Evolutionary conservation across 495 filamentous ascomycete genomes (phyloP), one percentile per base, ranked within the genome.

Genomic region (Xylaria longipes): DNA sequence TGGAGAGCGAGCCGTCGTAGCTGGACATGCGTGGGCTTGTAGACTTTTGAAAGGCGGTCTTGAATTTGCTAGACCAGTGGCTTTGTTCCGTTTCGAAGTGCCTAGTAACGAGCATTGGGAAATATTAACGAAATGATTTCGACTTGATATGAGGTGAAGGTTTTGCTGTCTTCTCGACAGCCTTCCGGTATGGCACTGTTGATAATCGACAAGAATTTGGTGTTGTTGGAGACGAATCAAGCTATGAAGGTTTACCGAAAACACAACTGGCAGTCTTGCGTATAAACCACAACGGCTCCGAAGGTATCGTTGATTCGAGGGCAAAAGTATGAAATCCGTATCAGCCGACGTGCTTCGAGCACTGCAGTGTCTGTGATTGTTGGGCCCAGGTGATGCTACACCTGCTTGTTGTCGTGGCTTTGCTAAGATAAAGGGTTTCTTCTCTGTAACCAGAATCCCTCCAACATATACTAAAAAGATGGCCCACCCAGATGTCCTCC

Each of bases 51-150:
- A 86, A 87, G 72, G 82, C 74, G 75, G 82, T 83, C 79, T 86
- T 84, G 74, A 86, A 84, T 82, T 87, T 89, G 82, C 82, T 86
- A 78, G 86, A 86, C 87, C 87, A 89, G 82, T 84, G 83, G 80
- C 80, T 86, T 80, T 85, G 86, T 82, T 86, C 86, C 79, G 85
- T 83, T 75, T 86, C 84, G 80, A 80, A 81, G 79, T 84, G 83
- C 82, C 87, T 85, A 81, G 85, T 86, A 84, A 87, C 86, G 80
- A 89, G 86, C 87, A 89, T 89, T 88, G 84, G 84, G 83, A 84
- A 80, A 76, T 61, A 73, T 72, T 72, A 33, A 68, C 66, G 56
- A 72, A 71, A 71, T 58, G 67, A 61, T 75, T 68, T 72, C 41
- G 74, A 65, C 6, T 65, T 43, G 60, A 37, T 64, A 33, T 35